A percentile compares a stretch with the other conserved stretches of the same genome.
phyloP scores from a whole-genome alignment of 768 basidiomycete species.

The Tricholoma terreum region DNA sequence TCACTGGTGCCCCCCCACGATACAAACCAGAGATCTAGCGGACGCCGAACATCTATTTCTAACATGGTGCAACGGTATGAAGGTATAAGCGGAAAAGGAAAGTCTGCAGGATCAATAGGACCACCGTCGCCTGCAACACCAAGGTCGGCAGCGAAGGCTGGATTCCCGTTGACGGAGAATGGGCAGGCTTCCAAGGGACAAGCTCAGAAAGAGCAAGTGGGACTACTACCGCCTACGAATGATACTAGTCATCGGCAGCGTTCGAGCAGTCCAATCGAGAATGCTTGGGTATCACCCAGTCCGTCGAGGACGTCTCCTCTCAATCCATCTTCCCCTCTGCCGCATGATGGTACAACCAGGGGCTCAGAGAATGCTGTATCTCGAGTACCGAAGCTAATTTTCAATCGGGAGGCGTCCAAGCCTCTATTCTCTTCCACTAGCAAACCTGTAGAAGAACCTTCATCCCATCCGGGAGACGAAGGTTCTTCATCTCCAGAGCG shows the following conservation, averaged over 20 bases:
- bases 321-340: constrained; percentile 10
- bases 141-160: constrained; percentile 15
- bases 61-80: constrained; percentile 86
- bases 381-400: constrained; percentile 27
- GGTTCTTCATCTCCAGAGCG: constrained; percentile 69
- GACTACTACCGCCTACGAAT: constrained; percentile 1
- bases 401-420: constrained; percentile 23
- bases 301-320: constrained; percentile 1
- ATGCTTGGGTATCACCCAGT: neutral
- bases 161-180: constrained; percentile 5
- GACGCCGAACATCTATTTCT: constrained; percentile 74
- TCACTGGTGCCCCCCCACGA: constrained; percentile 48
- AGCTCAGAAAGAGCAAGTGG: constrained; percentile 7
- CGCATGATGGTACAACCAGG: constrained; percentile 7
- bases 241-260: constrained; percentile 7
- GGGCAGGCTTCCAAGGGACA: constrained; percentile 11
- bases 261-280: constrained; percentile 8
- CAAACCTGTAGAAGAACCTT: constrained; percentile 17
- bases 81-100: constrained; percentile 48
- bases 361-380: constrained; percentile 20
- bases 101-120: constrained; percentile 22
- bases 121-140: constrained; percentile 31
- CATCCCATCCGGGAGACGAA: constrained; percentile 17
- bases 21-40: constrained; percentile 34
- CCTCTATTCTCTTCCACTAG: constrained; percentile 14